Evolutionary conservation across 352 stramenopile genomes (phyloP).

Genomic region (Aphanomyces invadans): DNA sequence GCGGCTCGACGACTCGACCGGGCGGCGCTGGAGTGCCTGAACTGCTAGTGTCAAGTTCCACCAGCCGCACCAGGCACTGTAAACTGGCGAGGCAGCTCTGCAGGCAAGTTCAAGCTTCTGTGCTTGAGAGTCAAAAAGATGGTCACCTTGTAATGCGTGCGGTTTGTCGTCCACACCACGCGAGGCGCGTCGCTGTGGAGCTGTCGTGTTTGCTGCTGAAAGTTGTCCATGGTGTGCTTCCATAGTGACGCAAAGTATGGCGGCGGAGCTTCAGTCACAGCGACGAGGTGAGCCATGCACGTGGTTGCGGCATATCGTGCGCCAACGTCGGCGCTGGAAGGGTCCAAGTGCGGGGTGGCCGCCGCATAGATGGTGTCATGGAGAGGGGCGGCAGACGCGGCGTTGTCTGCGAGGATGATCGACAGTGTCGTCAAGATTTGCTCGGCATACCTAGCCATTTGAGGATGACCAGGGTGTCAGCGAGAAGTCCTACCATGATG

Average conservation of each 20-base stretch:
- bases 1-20: constrained; percentile 45
- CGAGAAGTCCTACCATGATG: constrained; percentile 47
- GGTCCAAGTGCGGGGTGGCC: constrained; percentile 63
- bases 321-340: constrained; percentile 71
- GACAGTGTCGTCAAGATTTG: constrained; percentile 36
- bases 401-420: constrained; percentile 70
- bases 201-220: constrained; percentile 64
- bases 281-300: constrained; percentile 73
- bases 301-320: constrained; percentile 79
- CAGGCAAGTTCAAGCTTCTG: not conserved
- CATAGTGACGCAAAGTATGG: constrained; percentile 64
- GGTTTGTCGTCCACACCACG: constrained; percentile 44
- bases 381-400: constrained; percentile 48
- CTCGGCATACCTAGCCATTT: constrained; percentile 17
- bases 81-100: constrained; percentile 70
- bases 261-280: constrained; percentile 54
- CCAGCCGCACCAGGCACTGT: constrained; percentile 81
- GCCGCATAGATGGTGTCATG: constrained; percentile 65
- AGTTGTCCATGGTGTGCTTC: constrained; percentile 80
- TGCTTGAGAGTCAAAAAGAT: not conserved
- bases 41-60: constrained; percentile 37
- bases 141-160: constrained; percentile 61
- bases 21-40: constrained; percentile 44
- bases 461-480: constrained; percentile 50
- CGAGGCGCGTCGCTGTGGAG: constrained; percentile 32